Evolutionary conservation across 2,329 filamentous ascomycete species (phyloP).

Genomic region (Stagonosporopsis vannaccii): DNA sequence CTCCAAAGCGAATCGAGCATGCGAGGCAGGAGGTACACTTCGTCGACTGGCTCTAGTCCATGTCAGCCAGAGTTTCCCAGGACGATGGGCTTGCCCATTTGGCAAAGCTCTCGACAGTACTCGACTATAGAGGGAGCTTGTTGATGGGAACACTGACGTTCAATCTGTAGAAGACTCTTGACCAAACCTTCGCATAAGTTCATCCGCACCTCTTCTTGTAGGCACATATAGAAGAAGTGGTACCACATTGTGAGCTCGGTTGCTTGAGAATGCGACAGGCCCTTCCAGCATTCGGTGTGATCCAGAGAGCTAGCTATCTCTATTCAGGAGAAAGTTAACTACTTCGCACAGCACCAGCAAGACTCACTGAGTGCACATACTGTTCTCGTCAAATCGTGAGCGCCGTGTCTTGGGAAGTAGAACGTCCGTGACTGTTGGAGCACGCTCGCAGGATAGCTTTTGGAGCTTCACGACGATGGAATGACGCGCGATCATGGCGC

Average conservation of each 20-base stretch:
- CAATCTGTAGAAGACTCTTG: neutral
- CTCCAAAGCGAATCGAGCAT: conserved; percentile 23
- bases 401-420: conserved; percentile 37
- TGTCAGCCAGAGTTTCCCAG: neutral
- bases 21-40: conserved; percentile 17
- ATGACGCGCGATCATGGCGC: conserved; percentile 16
- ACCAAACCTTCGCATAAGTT: conserved; percentile 2
- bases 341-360: neutral
- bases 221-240: conserved; percentile 22
- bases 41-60: conserved; percentile 14
- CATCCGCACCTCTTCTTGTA: neutral
- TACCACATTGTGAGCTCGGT: conserved; percentile 45
- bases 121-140: neutral
- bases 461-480: conserved; percentile 25
- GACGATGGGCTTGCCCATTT: neutral
- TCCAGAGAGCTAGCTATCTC: conserved; percentile 41
- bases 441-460: conserved; percentile 23
- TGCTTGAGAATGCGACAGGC: conserved; percentile 36
- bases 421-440: conserved; percentile 19
- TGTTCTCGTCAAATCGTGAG: conserved; percentile 17
- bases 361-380: conserved; percentile 4
- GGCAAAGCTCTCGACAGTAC: neutral
- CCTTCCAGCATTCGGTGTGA: conserved; percentile 47
- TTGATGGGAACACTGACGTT: neutral
- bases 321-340: neutral